phyloP scores from a whole-genome alignment of 495 filamentous ascomycete genomes.

The Xanthoparmelia taractica region DNA sequence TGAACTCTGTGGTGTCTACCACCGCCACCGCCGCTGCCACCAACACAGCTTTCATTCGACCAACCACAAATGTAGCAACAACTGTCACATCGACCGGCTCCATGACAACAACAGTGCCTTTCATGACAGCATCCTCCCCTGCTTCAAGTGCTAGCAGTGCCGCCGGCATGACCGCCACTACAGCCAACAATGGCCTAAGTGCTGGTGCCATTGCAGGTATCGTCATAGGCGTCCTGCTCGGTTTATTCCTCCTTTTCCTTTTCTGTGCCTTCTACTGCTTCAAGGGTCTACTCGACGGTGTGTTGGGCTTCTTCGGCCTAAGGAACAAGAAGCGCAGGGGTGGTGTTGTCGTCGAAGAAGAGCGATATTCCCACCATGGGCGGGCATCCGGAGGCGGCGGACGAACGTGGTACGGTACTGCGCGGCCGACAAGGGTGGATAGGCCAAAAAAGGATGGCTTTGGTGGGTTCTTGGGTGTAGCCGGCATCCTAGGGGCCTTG shows the following conservation, averaged over 20 bases:
- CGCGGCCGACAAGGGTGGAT: constrained; percentile 41
- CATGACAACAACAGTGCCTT: constrained; percentile 52
- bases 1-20: constrained; percentile 24
- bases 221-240: constrained; percentile 78
- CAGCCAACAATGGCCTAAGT: constrained; percentile 51
- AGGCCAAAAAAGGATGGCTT: constrained; percentile 45
- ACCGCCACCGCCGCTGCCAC: constrained; percentile 28
- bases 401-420: constrained; percentile 60
- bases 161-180: constrained; percentile 36
- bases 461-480: constrained; percentile 49
- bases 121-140: constrained; percentile 50
- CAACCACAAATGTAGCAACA: constrained; percentile 54
- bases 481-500: constrained; percentile 56
- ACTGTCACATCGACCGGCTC: constrained; percentile 48
- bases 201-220: constrained; percentile 91
- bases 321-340: constrained; percentile 40
- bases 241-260: constrained; percentile 61
- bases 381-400: constrained; percentile 40
- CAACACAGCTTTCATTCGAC: constrained; percentile 52
- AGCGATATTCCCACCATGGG: constrained; percentile 53
- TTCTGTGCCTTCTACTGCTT: constrained; percentile 70
- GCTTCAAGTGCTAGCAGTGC: constrained; percentile 41
- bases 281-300: constrained; percentile 52
- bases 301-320: constrained; percentile 61
- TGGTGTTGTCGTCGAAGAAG: constrained; percentile 54